Percentiles rank a stretch among this genome's conserved stretches.
These are phyloP conservation scores for Fusarium miscanthi DNA, from an alignment of 2,329 filamentous ascomycete species.

Conservation along the genomic window DNA sequence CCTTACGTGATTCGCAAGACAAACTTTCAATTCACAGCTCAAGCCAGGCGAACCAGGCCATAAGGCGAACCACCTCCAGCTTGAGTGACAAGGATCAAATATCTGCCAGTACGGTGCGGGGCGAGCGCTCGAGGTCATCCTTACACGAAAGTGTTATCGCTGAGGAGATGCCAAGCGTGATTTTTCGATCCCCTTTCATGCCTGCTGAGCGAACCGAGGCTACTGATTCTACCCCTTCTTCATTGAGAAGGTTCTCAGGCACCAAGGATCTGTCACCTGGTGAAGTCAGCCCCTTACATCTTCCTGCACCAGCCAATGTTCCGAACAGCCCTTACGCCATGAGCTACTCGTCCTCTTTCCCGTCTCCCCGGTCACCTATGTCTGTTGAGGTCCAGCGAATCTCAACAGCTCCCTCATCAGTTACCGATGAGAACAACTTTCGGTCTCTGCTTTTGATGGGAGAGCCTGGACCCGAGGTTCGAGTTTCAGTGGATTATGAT, in stretches of 20 bases:
- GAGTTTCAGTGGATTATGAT: conserved; percentile 75
- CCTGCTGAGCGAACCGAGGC: conserved; percentile 50
- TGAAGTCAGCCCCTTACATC: conserved; percentile 60
- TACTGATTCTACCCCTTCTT: conserved; percentile 57
- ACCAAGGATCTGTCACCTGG: conserved; percentile 62
- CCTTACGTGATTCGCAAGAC: conserved; percentile 40
- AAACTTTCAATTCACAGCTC: conserved; percentile 39
- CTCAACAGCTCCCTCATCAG: conserved; percentile 79
- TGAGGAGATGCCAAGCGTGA: conserved; percentile 58
- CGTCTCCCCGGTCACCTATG: conserved; percentile 76
- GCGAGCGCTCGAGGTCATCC: conserved; percentile 61
- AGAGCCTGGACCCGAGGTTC: conserved; percentile 77
- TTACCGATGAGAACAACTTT: conserved; percentile 76
- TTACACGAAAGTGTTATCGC: conserved; percentile 63
- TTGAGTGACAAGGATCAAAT: conserved; percentile 54
- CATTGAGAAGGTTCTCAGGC: conserved; percentile 55
- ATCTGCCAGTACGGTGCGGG: conserved; percentile 51
- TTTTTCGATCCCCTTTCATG: conserved; percentile 53
- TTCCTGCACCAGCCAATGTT: conserved; percentile 57
- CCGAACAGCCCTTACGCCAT: conserved; percentile 75
- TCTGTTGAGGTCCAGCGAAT: conserved; percentile 78
- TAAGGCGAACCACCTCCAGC: conserved; percentile 60
- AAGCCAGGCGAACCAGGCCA: conserved; percentile 33
- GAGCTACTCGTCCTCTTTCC: conserved; percentile 72
- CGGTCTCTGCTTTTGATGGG: conserved; percentile 75